phyloP scores from a whole-genome alignment of 2,329 filamentous ascomycete genomes.

The Aureobasidium sp. region DNA sequence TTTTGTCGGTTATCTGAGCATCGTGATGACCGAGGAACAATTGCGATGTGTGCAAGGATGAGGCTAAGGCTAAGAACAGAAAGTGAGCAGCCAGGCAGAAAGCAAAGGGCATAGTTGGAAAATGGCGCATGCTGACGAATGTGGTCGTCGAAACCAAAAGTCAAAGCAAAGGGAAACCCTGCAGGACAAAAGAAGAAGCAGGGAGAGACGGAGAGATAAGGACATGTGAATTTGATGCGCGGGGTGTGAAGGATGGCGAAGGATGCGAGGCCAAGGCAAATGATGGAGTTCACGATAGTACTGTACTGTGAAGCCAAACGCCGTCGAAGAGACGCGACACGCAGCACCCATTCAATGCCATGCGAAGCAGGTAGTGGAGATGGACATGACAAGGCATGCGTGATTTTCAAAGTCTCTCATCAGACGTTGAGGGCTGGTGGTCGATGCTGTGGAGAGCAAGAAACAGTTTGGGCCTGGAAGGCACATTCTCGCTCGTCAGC shows the following conservation, averaged over 20 bases:
- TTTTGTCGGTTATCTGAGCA: background rate
- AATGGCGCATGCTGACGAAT: background rate
- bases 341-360: background rate
- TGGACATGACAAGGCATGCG: background rate
- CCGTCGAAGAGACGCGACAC: background rate
- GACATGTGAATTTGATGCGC: background rate
- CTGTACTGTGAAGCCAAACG: background rate
- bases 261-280: background rate
- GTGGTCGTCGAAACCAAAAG: background rate
- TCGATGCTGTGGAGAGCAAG: background rate
- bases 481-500: background rate
- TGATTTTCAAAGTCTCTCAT: constrained; percentile 5
- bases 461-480: background rate
- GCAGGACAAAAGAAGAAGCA: background rate
- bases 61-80: background rate
- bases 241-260: background rate
- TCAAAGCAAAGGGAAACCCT: background rate
- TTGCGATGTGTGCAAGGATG: background rate
- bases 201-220: background rate
- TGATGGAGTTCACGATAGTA: background rate
- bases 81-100: background rate
- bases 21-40: background rate
- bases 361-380: background rate
- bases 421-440: background rate
- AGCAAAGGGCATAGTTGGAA: background rate